phyloP scores from a whole-genome alignment of 108 stramenopile genomes.

The Conticribra guillardii region DNA sequence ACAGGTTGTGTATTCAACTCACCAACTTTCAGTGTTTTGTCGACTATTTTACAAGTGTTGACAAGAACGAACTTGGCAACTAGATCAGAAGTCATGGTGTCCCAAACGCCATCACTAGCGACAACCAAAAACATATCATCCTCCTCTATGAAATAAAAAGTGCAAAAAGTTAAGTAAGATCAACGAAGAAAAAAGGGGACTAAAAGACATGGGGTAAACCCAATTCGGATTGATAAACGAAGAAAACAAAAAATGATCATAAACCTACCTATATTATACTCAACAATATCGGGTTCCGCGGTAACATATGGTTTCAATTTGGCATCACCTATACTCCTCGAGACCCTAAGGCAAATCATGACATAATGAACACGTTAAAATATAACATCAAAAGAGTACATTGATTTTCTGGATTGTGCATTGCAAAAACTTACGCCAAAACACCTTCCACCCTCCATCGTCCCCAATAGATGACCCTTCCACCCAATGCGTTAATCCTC shows the following conservation, averaged over 20 bases:
- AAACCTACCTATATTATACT: not conserved
- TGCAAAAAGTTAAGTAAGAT: too few species aligned
- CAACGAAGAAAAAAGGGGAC: too few species aligned
- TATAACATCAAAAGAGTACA: too few species aligned
- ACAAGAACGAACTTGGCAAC: constrained; percentile 87
- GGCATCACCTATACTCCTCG: constrained; percentile 93
- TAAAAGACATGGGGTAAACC: too few species aligned
- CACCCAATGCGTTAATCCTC: constrained; percentile 90
- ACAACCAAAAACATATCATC: constrained; percentile 91
- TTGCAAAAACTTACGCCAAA: too few species aligned
- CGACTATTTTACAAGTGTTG: constrained; percentile 83
- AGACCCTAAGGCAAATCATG: too few species aligned
- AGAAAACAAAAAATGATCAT: not conserved
- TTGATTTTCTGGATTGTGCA: too few species aligned
- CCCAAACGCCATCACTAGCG: constrained; percentile 90
- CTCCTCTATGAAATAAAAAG: constrained; percentile 33
- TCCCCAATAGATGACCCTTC: constrained; percentile 91
- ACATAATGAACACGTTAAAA: too few species aligned
- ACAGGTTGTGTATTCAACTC: too few species aligned
- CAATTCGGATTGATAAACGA: too few species aligned
- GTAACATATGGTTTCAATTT: constrained; percentile 89
- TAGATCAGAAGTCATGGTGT: constrained; percentile 85
- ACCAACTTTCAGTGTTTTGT: constrained; percentile 66
- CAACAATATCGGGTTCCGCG: constrained; percentile 78
- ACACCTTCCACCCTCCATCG: constrained; percentile 95